Base-by-base conservation (phyloP, 2,329 filamentous ascomycete genomes). In the Penicillium sp. region DNA sequence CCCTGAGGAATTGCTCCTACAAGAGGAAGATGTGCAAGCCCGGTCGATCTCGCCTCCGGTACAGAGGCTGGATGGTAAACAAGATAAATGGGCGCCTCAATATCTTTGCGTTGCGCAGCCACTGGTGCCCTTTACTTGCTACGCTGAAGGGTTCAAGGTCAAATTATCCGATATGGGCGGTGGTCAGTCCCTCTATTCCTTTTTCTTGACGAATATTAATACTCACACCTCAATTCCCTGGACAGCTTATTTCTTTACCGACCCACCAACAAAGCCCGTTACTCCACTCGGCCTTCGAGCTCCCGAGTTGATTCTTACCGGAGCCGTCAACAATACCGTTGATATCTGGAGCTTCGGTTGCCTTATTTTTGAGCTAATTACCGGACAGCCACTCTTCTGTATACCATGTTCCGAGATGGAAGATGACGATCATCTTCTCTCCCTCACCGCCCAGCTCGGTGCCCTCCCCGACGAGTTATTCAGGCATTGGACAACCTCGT, bases 291-390 rank as follows among this genome's bases (percentile, higher is more conserved):
- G 56, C 42, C 67, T 73, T 50, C 66, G 70, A 54, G 62, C 67
- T 38, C 69, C 68, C 17, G 69, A 73, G 45, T 58, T 70, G 31
- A 67, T 71, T 61, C 54, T 73, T 27, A 63, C 54, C 31, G 62
- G 61, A 55, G 40, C 55, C 6, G 63, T 71, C 37, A 56, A 62
- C 45, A 59, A 29, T 38, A 63, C 63, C 19, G 59, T 69, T 62
- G 69, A 74, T 55, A 57, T 71, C 35, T 74, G 67, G 71, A 69
- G 64, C 53, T 70, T 73, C 40, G 60, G 62, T 57, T 73, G 70
- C 46, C 60, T 73, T n/a, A 23, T 73, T 31, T 73, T 68, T 57
- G 71, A 73, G 59, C 61, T 72, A 35, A 58, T 73, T 31, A 70
- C 69, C 13, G 66, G 71, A 51, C 58, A 31, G 57, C 69, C 52